These are phyloP conservation scores for Saksenaea vasiformis DNA, from an alignment of 371 early-diverging fungal species.

Conservation along the genomic window DNA sequence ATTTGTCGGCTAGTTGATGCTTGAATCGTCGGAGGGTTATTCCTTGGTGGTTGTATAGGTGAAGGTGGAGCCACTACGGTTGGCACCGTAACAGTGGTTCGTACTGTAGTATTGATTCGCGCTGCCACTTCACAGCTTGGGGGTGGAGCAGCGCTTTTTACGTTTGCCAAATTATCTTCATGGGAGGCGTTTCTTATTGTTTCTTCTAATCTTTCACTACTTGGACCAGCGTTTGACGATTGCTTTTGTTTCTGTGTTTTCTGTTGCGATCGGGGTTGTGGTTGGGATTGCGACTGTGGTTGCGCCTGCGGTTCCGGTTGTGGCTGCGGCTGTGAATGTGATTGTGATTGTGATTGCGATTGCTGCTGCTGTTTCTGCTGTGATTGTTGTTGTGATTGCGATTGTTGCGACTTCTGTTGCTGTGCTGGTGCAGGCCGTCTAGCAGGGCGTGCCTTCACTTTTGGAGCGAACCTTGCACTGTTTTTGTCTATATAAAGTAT, in stretches of 20 bases:
- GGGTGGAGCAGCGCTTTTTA: not conserved
- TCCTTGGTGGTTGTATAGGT: not conserved
- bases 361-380: too few species aligned
- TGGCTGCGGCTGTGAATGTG: not conserved
- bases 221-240: not conserved
- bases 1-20: not conserved
- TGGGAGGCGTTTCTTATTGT: not conserved
- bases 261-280: not conserved
- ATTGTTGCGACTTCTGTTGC: not conserved
- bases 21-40: not conserved
- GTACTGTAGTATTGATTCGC: not conserved
- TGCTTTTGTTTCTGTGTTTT: not conserved
- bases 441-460: slow-evolving; percentile 17
- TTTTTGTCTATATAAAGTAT: slow-evolving; percentile 20
- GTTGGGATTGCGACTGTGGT: not conserved
- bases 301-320: too few species aligned
- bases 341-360: too few species aligned
- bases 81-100: not conserved
- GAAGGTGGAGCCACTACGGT: not conserved
- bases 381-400: not conserved
- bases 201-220: not conserved
- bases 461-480: slow-evolving; percentile 32
- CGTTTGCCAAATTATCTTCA: not conserved
- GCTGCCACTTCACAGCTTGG: not conserved
- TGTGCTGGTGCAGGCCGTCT: slow-evolving; percentile 4